Evolutionary conservation across 129 eudicot species (phyloP), one percentile per base, ranked within the genome.

Genomic region (Escallonia herrerae): DNA sequence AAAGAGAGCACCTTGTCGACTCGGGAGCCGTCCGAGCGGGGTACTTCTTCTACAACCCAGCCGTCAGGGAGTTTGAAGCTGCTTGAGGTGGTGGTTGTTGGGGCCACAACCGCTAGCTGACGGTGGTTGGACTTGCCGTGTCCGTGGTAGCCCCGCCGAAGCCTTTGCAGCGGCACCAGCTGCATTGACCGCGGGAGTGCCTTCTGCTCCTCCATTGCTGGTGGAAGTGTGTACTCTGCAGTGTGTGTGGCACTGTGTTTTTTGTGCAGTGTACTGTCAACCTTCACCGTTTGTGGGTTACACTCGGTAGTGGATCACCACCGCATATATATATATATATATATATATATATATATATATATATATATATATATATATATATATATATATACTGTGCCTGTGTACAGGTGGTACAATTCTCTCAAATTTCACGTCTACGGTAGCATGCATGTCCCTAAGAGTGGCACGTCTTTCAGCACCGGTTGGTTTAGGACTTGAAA

Each of bases 31-130:
- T 66, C 65, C 61, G 68, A 62, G 74, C 87, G 85, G 42, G 80
- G 78, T 5, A 84, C 80, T 65, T 44, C 77, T 41, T 78, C 73
- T 11, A 79, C 76, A 4, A 60, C 56, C 90, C 90, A 84, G 48
- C 76, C 90, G 10, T 40, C 76, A 22, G 90, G 87, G 64, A 81
- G 77, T 8, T 63, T 56, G 71, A 87, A 66, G 56, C 75, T 65
- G 9, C 33, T 22, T 22, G 80, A 40, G 38, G 82, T 42, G 52
- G 66, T 43, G 58, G 80, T 58, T 51, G 61, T 15, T 14, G 52
- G 58, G 15, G 69, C 48, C 8, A 60, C 56, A 13, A 63, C 55
- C 44, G 84, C 68, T 63, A 79, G 74, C 41, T 75, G 80, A 64
- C 73, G 79, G 62, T 49, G 66, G 52, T 54, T 52, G 70, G 67